Percentiles rank a stretch among this genome's conserved stretches.
Conservation (phyloP, 371 early-diverging fungal genomes). For the Mucor irregularis region DNA sequence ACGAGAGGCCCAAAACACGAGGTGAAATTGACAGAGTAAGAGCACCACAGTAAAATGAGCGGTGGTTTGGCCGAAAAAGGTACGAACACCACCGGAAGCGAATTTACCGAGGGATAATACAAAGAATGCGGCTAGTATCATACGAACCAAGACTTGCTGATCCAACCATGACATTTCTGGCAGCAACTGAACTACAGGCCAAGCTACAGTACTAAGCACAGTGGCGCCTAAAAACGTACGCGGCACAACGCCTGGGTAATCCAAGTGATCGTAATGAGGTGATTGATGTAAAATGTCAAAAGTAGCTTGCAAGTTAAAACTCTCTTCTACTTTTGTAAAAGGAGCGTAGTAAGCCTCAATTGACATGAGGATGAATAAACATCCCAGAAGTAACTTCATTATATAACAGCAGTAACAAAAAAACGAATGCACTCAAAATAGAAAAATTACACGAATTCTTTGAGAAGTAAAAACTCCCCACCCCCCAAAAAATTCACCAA, state of each 20-base stretch:
- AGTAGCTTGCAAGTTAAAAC: conserved; percentile 90
- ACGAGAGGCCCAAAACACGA: conserved; percentile 85
- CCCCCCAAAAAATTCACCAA: conserved; percentile 1
- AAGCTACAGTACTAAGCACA: conserved; percentile 38
- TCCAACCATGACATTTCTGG: conserved; percentile 2
- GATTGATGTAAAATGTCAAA: conserved; percentile 79
- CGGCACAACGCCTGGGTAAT: conserved; percentile 94
- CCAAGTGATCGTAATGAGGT: conserved; percentile 72
- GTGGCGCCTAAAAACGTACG: conserved; percentile 87
- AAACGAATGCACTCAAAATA: conserved; percentile 10
- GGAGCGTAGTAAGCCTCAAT: conserved; percentile 61
- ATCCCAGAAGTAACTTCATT: conserved; percentile 34
- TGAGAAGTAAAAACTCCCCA: conserved; percentile 11
- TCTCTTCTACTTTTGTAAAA: conserved; percentile 95
- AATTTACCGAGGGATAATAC: conserved; percentile 42
- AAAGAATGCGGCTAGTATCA: conserved; percentile 57
- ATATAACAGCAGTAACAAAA: not conserved
- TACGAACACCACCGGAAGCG: conserved; percentile 45
- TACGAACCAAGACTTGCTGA: conserved; percentile 48
- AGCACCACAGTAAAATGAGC: conserved; percentile 63
- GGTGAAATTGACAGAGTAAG: conserved; percentile 79
- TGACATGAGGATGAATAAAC: conserved; percentile 37
- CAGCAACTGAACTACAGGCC: conserved; percentile 6
- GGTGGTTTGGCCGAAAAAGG: conserved; percentile 57
- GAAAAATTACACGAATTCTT: conserved; percentile 15